A percentile compares a stretch with the other conserved stretches of the same genome.
Conservation (phyloP, 1,139 yeast species). For the Sugiyamaella xylanicola region DNA sequence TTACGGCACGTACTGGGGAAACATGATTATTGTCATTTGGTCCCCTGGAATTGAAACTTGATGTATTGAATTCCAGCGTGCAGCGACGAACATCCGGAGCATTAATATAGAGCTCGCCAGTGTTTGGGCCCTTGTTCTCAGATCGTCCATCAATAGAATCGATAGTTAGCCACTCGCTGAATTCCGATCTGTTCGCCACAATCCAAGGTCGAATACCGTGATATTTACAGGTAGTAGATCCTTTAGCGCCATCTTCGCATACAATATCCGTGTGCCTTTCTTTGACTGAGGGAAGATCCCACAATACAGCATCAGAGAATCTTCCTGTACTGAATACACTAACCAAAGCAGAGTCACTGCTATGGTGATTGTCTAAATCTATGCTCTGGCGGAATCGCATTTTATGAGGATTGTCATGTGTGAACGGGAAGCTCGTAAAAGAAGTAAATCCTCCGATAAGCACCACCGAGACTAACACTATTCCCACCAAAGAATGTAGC, state of each 20-base stretch:
- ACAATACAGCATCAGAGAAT: conserved; percentile 48
- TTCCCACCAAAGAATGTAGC: conserved; percentile 55
- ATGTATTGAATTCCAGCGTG: conserved; percentile 56
- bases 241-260: conserved; percentile 48
- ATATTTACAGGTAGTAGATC: conserved; percentile 56
- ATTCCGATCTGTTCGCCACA: conserved; percentile 44
- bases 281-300: conserved; percentile 67
- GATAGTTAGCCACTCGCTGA: conserved; percentile 45
- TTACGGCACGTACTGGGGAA: conserved; percentile 66
- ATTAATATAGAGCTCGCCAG: conserved; percentile 60
- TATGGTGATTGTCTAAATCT: conserved; percentile 44
- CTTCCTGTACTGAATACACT: conserved; percentile 53
- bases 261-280: conserved; percentile 38
- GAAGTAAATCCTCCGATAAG: conserved; percentile 47
- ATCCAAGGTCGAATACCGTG: conserved; percentile 58
- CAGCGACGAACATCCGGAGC: conserved; percentile 69
- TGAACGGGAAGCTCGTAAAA: conserved; percentile 54
- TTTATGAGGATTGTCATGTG: conserved; percentile 63
- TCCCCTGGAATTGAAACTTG: conserved; percentile 41
- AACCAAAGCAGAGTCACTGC: conserved; percentile 43
- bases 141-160: conserved; percentile 11
- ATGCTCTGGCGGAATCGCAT: conserved; percentile 65
- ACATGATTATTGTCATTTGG: conserved; percentile 31
- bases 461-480: conserved; percentile 45
- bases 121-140: conserved; percentile 58